These are phyloP conservation scores for Cercospora nicotianae DNA, from an alignment of 2,329 filamentous ascomycete species.

Conservation along the genomic window DNA sequence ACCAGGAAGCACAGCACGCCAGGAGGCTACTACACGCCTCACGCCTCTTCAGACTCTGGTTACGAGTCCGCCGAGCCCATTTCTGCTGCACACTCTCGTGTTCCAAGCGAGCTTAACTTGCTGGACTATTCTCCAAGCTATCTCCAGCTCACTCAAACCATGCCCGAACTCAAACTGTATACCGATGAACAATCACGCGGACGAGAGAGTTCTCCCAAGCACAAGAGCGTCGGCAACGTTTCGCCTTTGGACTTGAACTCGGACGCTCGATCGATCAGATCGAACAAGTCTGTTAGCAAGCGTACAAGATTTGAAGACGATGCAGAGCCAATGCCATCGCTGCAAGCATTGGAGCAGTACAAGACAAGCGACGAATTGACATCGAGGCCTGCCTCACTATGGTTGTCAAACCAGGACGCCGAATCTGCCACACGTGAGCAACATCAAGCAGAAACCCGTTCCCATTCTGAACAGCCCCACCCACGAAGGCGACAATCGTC, in stretches of 20 bases:
- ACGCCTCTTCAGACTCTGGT: conserved; percentile 34
- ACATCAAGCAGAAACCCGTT: neutral
- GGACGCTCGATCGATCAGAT: conserved; percentile 16
- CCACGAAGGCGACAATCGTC: neutral
- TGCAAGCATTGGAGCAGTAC: conserved; percentile 18
- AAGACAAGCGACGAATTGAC: conserved; percentile 2
- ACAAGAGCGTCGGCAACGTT: conserved; percentile 16
- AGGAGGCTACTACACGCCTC: conserved; percentile 11
- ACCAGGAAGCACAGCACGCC: conserved; percentile 10
- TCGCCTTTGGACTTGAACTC: conserved; percentile 21
- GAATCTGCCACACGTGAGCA: neutral
- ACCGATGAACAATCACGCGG: conserved; percentile 18
- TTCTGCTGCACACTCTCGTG: conserved; percentile 28
- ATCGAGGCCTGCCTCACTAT: neutral
- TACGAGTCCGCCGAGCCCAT: conserved; percentile 30
- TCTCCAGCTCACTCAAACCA: conserved; percentile 13
- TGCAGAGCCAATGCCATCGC: conserved; percentile 21
- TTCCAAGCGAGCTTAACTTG: conserved; percentile 27
- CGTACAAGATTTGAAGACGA: conserved; percentile 22
- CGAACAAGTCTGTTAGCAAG: conserved; percentile 20
- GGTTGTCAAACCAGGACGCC: neutral
- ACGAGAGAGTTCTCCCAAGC: conserved; percentile 8
- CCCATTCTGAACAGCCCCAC: neutral
- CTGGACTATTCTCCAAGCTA: conserved; percentile 15
- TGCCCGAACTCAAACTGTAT: conserved; percentile 29